These are phyloP conservation scores for Alternaria panax DNA, from an alignment of 2,329 filamentous ascomycete genomes.

Conservation along the genomic window DNA sequence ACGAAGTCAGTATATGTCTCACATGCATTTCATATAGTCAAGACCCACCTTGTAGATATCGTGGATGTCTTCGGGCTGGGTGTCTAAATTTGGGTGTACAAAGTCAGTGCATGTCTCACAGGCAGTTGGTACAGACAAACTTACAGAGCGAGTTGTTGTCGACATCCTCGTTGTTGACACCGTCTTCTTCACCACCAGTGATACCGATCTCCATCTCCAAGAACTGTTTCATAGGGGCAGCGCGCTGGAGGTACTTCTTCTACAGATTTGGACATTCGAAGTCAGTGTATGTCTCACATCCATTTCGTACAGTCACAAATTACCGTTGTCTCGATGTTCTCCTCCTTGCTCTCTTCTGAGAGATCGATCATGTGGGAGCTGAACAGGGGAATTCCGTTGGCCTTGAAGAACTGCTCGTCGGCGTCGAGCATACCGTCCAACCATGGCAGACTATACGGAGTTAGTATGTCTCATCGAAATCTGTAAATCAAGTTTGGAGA, in stretches of 20 bases:
- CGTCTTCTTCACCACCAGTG: slow-evolving; percentile 96
- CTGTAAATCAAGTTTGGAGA: too few species aligned
- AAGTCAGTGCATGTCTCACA: background rate
- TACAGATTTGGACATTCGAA: too few species aligned
- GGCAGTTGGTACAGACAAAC: background rate
- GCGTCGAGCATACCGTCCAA: slow-evolving; percentile 76
- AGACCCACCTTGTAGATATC: slow-evolving; percentile 56
- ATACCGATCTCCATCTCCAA: slow-evolving; percentile 91
- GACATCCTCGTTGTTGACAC: slow-evolving; percentile 62
- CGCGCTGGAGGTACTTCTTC: slow-evolving; percentile 77
- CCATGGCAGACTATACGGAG: slow-evolving; percentile 95
- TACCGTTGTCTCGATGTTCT: slow-evolving; percentile 85
- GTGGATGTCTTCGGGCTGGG: slow-evolving; percentile 39
- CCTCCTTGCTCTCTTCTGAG: slow-evolving; percentile 79
- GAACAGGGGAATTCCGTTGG: slow-evolving; percentile 64
- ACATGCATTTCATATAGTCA: background rate
- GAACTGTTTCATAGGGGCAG: slow-evolving; percentile 94
- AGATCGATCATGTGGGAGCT: slow-evolving; percentile 96
- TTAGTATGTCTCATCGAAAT: too few species aligned
- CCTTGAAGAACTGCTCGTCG: slow-evolving; percentile 95
- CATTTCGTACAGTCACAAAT: too few species aligned
- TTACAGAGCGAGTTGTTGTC: slow-evolving; percentile 83
- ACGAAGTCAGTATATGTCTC: background rate
- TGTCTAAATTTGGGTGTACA: background rate
- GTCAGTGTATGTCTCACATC: too few species aligned